phyloP scores from a whole-genome alignment of 148 eudicot species.

The Pouteria glomerata region DNA sequence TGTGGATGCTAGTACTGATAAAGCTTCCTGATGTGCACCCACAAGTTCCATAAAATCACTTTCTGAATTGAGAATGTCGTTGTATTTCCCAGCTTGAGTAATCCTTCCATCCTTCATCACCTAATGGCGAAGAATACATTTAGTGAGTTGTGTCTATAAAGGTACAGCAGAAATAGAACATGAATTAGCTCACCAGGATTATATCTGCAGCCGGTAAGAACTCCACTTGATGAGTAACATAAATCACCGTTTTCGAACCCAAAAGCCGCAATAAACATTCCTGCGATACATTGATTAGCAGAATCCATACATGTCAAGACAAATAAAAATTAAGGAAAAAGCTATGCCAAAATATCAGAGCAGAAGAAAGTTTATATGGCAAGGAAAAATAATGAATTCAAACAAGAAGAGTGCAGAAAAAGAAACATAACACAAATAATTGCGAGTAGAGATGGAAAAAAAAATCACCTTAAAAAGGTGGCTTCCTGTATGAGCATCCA shows the following conservation, averaged over 20 bases:
- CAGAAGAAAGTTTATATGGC: neutral
- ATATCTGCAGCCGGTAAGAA: conserved; percentile 59
- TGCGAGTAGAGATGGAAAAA: too few relatives aligned
- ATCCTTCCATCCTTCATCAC: conserved; percentile 62
- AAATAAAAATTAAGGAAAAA: neutral
- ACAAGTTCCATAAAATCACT: conserved; percentile 60
- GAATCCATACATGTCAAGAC: neutral
- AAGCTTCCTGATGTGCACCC: conserved; percentile 52
- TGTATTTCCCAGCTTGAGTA: conserved; percentile 52
- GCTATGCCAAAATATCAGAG: neutral
- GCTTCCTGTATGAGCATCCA: conserved; percentile 60
- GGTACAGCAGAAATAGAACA: neutral
- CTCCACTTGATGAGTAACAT: conserved; percentile 61
- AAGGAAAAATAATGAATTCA: neutral
- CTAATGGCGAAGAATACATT: conserved; percentile 10
- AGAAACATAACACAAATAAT: too few relatives aligned
- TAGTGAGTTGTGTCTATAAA: neutral
- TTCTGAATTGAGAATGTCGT: conserved; percentile 43
- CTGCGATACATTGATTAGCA: conserved; percentile 22
- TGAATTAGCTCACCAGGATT: conserved; percentile 43
- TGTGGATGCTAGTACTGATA: conserved; percentile 35
- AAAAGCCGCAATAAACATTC: conserved; percentile 45
- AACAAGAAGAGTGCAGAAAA: too few relatives aligned
- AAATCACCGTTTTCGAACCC: conserved; percentile 45
- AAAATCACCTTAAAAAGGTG: conserved; percentile 49